Conservation (phyloP, 106 monocot species). For the Agapanthus africanus region DNA sequence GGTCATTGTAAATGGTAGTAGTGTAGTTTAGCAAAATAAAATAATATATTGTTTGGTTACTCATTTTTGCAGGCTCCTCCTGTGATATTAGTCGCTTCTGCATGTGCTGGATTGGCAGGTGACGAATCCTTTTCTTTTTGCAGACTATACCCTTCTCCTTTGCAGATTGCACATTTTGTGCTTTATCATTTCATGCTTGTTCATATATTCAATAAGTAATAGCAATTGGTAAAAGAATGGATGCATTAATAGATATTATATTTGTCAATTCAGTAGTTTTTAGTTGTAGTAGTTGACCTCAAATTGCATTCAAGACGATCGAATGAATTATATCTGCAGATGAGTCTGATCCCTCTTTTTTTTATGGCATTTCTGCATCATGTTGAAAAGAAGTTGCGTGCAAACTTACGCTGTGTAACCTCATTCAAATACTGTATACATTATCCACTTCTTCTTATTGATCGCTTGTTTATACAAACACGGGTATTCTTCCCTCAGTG, state of each 20-base stretch:
- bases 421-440: background rate
- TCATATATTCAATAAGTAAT: background rate
- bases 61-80: slow-evolving; percentile 19
- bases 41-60: background rate
- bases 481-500: background rate
- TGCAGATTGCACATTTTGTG: background rate
- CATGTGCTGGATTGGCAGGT: slow-evolving; percentile 30
- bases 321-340: background rate
- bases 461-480: background rate
- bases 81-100: slow-evolving; percentile 23
- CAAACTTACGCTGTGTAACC: background rate
- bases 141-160: background rate
- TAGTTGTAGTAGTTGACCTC: too few relatives aligned
- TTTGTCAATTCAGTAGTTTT: background rate
- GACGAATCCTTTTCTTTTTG: background rate
- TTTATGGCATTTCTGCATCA: background rate
- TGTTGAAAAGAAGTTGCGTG: background rate
- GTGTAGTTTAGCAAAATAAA: background rate
- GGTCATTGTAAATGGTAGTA: background rate
- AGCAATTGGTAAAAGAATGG: background rate
- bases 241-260: background rate
- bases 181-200: background rate
- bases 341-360: background rate
- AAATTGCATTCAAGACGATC: background rate
- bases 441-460: background rate